Evolutionary conservation across 495 filamentous ascomycete genomes (phyloP), one percentile per base, ranked within the genome.

Genomic region (Podospora pseudoanserina): DNA sequence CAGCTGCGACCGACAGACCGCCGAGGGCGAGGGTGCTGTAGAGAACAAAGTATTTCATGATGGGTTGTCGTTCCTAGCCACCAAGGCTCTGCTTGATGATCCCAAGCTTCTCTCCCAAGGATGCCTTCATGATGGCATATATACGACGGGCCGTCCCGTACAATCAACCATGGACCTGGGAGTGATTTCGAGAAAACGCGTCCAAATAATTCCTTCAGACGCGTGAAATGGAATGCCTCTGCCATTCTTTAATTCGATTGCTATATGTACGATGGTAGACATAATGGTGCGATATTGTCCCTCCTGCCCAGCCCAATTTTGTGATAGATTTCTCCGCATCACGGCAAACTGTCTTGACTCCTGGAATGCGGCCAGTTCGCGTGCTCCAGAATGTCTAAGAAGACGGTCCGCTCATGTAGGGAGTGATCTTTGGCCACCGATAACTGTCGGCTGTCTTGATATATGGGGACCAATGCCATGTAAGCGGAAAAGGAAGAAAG

Each of bases 301-400:
- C 39, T 49, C 15, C 15, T 49, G 39, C 39, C 15, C 39, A 5
- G 39, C 39, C 39, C 39, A 18, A 18, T 49, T 16, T 49, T 49
- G 39, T 11, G 9, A 11, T 16, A 49, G 7, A 49, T 49, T 49
- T 49, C 39, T 49, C 39, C 39, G 39, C 39, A 9, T 49, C 39
- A 49, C 39, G 39, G 39, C 7, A 49, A 49, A 11, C 39, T 49
- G 39, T 49, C 39, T 49, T 11, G 19, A 11, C 2, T 19, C 18
- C 20, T 60, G 68, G 68, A 66, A 70, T 70, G 68, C 23, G 57
- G n/a, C n/a, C 16, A n/a, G 39, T 27, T 27, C 53, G 54, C 34
- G 7, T 66, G 19, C 59, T 44, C 19, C 61, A 34, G 58, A 15
- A 15, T 53, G 39, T 18, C 30, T 32, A 44, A 66, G 13, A 60